These are phyloP conservation scores for Mycogone perniciosa DNA, from an alignment of 2,329 filamentous ascomycete genomes.

Conservation along the genomic window DNA sequence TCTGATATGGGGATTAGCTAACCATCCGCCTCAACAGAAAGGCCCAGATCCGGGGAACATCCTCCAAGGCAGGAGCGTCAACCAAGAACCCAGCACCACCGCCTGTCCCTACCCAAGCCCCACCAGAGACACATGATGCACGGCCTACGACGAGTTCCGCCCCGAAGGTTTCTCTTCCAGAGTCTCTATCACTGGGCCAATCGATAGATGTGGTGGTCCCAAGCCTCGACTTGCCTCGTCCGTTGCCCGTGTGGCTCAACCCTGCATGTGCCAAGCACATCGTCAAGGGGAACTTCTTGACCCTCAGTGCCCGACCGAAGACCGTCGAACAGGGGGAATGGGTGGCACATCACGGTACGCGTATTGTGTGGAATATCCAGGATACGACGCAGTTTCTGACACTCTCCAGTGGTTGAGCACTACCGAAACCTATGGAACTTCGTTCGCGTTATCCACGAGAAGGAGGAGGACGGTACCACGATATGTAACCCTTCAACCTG, in stretches of 20 bases:
- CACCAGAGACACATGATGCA: conserved; percentile 22
- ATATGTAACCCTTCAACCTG: conserved; percentile 83
- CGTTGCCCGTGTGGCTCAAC: conserved; percentile 64
- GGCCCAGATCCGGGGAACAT: conserved; percentile 10
- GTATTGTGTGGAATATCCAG: not conserved
- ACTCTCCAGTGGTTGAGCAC: conserved; percentile 72
- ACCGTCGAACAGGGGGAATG: conserved; percentile 93
- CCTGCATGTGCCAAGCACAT: conserved; percentile 75
- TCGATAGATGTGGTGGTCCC: conserved; percentile 63
- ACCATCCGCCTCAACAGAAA: conserved; percentile 6
- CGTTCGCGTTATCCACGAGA: conserved; percentile 80
- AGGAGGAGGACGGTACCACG: conserved; percentile 68
- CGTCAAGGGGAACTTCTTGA: conserved; percentile 97
- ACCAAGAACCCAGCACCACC: conserved; percentile 5
- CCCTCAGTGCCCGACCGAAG: conserved; percentile 87
- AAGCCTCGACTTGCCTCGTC: conserved; percentile 30
- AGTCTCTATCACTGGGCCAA: conserved; percentile 57
- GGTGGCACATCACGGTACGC: conserved; percentile 84
- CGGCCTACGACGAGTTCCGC: conserved; percentile 43
- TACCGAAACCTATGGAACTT: conserved; percentile 86
- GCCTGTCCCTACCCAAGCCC: not conserved
- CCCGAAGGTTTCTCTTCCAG: conserved; percentile 56
- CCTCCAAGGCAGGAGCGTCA: conserved; percentile 11
- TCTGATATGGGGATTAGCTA: not conserved
- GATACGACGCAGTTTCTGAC: conserved; percentile 3